phyloP scores from a whole-genome alignment of 176 grass and related monocot species.

The Eleusine coracana region DNA sequence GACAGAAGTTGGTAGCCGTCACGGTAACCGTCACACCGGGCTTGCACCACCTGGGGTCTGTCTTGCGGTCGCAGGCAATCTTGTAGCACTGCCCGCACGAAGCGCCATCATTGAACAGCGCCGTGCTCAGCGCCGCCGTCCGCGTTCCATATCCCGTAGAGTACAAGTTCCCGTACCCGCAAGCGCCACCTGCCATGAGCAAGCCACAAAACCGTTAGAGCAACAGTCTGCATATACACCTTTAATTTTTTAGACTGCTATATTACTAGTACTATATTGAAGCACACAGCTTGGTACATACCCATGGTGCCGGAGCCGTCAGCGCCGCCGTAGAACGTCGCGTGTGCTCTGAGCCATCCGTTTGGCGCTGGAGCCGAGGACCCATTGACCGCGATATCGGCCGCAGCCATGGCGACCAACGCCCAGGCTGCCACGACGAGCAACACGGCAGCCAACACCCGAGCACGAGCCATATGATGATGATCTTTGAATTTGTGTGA shows the following conservation, averaged over 20 bases:
- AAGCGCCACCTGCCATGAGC: constrained; percentile 51
- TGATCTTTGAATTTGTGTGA: neutral
- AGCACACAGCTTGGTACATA: no score
- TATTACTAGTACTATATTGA: no score
- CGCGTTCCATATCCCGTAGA: constrained; percentile 35
- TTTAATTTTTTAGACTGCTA: no score
- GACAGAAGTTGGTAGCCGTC: constrained; percentile 75
- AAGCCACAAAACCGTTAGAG: neutral
- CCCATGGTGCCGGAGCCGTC: constrained; percentile 62
- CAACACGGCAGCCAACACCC: neutral
- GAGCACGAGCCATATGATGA: constrained; percentile 1
- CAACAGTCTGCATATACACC: neutral
- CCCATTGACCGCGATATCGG: neutral
- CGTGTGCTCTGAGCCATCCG: constrained; percentile 37
- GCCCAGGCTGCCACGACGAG: neutral
- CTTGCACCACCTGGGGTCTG: constrained; percentile 20
- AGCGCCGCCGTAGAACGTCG: constrained; percentile 52
- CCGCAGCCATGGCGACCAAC: no score
- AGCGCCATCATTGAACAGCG: neutral
- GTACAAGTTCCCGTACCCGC: constrained; percentile 56
- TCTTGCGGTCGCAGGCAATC: constrained; percentile 45
- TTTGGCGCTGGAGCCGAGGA: neutral
- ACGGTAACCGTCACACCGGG: constrained; percentile 52
- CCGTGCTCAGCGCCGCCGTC: no score
- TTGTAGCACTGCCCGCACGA: constrained; percentile 58